These are phyloP conservation scores for Capsicum pubescens DNA, from an alignment of 257 asterid species.

Conservation along the genomic window DNA sequence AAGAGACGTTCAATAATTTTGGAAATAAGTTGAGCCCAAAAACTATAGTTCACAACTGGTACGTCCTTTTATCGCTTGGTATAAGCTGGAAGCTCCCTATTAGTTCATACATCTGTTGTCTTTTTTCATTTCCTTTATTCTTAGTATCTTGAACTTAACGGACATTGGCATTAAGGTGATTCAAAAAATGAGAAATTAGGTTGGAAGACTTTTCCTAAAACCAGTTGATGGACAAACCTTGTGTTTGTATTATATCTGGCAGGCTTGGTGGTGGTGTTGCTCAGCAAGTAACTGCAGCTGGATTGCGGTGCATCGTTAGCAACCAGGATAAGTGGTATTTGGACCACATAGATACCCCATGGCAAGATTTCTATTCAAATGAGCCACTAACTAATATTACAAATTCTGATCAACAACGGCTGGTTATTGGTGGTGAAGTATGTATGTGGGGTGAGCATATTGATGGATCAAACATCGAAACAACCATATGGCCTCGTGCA, in stretches of 20 bases:
- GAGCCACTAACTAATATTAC: slow-evolving; percentile 88
- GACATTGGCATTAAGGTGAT: too few relatives aligned
- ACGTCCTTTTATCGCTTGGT: slow-evolving; percentile 28
- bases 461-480: slow-evolving; percentile 84
- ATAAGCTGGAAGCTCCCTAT: background rate
- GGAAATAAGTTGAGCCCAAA: slow-evolving; percentile 83
- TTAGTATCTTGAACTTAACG: too few relatives aligned
- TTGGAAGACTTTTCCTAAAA: background rate
- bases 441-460: slow-evolving; percentile 86
- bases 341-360: slow-evolving; percentile 77
- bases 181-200: too few relatives aligned
- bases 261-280: slow-evolving; percentile 95
- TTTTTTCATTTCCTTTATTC: background rate
- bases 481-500: slow-evolving; percentile 95
- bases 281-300: slow-evolving; percentile 65
- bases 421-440: slow-evolving; percentile 90
- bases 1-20: slow-evolving; percentile 91
- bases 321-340: slow-evolving; percentile 95
- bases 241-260: slow-evolving; percentile 13
- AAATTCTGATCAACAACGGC: slow-evolving; percentile 61
- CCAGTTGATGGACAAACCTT: background rate
- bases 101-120: background rate
- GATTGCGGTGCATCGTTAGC: slow-evolving; percentile 88
- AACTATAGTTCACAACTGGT: slow-evolving; percentile 93
- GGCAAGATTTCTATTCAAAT: slow-evolving; percentile 80